These are phyloP conservation scores for Candida schatavii DNA, from an alignment of 805 yeast genomes.

Conservation along the genomic window DNA sequence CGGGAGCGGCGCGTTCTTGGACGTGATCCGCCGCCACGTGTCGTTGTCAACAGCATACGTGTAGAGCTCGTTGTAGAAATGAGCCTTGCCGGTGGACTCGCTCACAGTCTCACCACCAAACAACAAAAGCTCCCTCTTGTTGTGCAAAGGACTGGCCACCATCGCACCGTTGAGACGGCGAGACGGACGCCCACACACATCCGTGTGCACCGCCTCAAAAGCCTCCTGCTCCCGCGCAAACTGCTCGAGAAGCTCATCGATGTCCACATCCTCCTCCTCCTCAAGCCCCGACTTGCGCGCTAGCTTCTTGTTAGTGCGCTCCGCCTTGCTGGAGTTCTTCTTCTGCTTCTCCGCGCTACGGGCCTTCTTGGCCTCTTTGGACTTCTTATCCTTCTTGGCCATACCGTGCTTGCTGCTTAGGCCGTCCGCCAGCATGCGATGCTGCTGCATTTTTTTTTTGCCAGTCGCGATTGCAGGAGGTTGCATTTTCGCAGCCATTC, in stretches of 20 bases:
- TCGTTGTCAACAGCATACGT: constrained; percentile 74
- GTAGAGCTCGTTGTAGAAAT: constrained; percentile 78
- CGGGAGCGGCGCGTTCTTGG: constrained; percentile 88
- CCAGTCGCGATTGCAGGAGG: too few relatives aligned
- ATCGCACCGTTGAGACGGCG: constrained; percentile 72
- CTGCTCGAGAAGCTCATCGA: constrained; percentile 77
- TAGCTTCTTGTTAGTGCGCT: constrained; percentile 66
- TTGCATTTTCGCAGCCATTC: too few relatives aligned
- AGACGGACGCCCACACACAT: constrained; percentile 53
- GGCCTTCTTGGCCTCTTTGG: constrained; percentile 89
- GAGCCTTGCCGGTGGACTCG: constrained; percentile 41
- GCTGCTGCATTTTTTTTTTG: background rate
- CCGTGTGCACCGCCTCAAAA: constrained; percentile 68
- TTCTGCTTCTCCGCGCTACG: constrained; percentile 78
- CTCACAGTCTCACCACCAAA: constrained; percentile 86
- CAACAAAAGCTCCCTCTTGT: constrained; percentile 71
- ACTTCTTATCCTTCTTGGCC: constrained; percentile 87
- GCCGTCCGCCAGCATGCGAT: background rate
- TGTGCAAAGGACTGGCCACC: constrained; percentile 71
- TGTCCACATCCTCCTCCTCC: constrained; percentile 82
- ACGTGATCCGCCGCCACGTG: constrained; percentile 73
- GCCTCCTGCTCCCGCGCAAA: constrained; percentile 77
- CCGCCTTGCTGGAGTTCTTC: constrained; percentile 74
- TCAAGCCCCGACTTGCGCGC: constrained; percentile 74
- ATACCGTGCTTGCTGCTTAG: constrained; percentile 36